Base-by-base conservation (phyloP, 179 eudicot species). In the Actinidia arguta region DNA sequence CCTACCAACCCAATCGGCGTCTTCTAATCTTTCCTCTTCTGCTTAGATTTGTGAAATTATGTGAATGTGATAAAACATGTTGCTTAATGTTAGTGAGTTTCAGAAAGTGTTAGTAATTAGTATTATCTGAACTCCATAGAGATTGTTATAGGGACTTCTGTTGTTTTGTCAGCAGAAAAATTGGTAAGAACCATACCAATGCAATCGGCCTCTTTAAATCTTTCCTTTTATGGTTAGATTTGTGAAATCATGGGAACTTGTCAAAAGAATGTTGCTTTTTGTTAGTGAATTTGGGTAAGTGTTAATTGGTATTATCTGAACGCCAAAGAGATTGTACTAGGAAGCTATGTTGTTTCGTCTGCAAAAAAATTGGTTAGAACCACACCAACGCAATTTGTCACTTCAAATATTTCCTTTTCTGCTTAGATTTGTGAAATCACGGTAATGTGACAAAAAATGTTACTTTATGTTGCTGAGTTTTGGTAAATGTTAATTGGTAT, bases 301-400 rank as follows among this genome's bases (percentile, higher is more conserved):
- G 6, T 77, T 39, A 39, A 39, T 63, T 78, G 46, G 61, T 50
- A 20, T 64, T 64, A 24, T 75, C 27, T 55, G 50, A 25, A 31
- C 44, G 46, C 8, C 25, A 22, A 0, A 25, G 72, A 13, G 58
- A 63, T 47, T 78, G 16, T 27, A 46, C 16, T 9, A 48, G 16
- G 14, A 78, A 47, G 27, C 17, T 63, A 2, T 39, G 2, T 84
- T 96, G 98, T 83, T 93, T 95, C 82, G 98, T 96, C 20, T 98
- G 98, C 71, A 94, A 94, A 90, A 96, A 96, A 88, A 94, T 93
- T 66, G 99, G 98, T 96, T 93, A 62, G n/a, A 13, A 18, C 27
- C n/a, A 55, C 22, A 61, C 7, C 55, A 14, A 25, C 22, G 4
- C 18, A 18, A n/a, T 5, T 1, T 8, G 6, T 17, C 8, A 14